Evolutionary conservation across 139 green algal species (phyloP).

Genomic region (Chlorella sp.): DNA sequence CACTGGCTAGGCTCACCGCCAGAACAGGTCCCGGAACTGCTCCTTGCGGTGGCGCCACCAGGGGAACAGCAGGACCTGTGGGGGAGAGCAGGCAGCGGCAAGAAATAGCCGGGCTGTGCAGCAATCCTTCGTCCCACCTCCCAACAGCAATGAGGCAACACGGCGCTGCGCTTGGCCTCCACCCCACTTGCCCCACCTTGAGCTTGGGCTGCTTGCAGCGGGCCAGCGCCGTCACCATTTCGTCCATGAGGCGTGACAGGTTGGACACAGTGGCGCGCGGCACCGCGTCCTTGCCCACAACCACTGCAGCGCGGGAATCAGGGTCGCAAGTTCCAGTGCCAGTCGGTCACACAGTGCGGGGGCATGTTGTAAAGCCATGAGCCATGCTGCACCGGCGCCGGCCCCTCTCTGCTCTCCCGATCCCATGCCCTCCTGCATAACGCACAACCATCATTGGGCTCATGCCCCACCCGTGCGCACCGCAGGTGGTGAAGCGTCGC

Average conservation of each 20-base stretch:
- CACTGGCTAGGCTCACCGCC: too few relatives aligned
- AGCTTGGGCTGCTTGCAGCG: conserved; percentile 53
- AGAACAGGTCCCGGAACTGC: conserved; percentile 45
- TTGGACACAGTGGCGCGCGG: conserved; percentile 41
- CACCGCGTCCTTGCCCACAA: conserved; percentile 56
- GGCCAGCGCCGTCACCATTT: conserved; percentile 56
- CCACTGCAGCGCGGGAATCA: conserved; percentile 13
- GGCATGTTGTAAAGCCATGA: too few relatives aligned
- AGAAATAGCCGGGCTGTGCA: neutral
- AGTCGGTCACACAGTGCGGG: neutral
- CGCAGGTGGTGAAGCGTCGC: conserved; percentile 42
- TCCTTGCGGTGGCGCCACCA: conserved; percentile 47
- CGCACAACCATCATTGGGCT: too few relatives aligned
- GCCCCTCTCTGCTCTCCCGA: too few relatives aligned
- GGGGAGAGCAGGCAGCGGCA: too few relatives aligned
- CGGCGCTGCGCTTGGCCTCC: neutral
- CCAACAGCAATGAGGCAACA: neutral
- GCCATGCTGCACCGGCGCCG: too few relatives aligned
- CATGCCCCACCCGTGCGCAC: neutral
- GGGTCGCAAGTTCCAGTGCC: neutral
- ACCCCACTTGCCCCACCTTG: neutral
- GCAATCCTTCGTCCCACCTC: neutral
- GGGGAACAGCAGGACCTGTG: conserved; percentile 45
- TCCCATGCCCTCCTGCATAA: too few relatives aligned
- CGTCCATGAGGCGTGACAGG: conserved; percentile 58